Percentiles rank a stretch among this genome's conserved stretches.
phyloP scores from a whole-genome alignment of 257 asterid genomes.

The Forsythia suspensa region DNA sequence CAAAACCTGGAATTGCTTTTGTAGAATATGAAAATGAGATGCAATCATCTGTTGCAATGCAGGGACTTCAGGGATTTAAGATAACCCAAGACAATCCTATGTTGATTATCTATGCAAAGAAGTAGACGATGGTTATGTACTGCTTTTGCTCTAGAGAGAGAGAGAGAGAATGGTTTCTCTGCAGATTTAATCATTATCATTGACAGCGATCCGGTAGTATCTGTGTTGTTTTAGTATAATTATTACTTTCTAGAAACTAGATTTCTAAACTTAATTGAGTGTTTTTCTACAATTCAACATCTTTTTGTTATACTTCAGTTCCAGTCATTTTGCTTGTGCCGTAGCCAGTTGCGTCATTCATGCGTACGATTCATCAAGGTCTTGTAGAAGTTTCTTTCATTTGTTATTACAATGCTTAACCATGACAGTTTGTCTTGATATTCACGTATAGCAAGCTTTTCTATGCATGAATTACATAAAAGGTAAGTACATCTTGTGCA shows the following conservation, averaged over 20 bases:
- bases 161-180: not conserved
- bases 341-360: not conserved
- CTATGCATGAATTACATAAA: not conserved
- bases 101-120: slow-evolving; percentile 90
- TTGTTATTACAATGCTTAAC: not conserved
- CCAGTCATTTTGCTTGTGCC: not conserved
- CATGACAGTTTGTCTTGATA: not conserved
- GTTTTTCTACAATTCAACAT: not conserved
- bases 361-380: not conserved
- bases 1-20: slow-evolving; percentile 96
- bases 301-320: not conserved
- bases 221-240: slow-evolving; percentile 42
- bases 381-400: not conserved
- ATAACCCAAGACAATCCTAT: slow-evolving; percentile 74
- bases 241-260: slow-evolving; percentile 28
- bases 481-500: not conserved
- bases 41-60: slow-evolving; percentile 92
- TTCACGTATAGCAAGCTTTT: not conserved
- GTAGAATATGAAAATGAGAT: slow-evolving; percentile 89
- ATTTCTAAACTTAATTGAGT: not conserved
- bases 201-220: slow-evolving; percentile 23
- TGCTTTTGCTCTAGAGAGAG: slow-evolving; percentile 12
- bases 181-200: not conserved
- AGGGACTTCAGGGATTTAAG: slow-evolving; percentile 86
- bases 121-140: slow-evolving; percentile 35